Base-by-base conservation (phyloP, 2,329 filamentous ascomycete species). In the Fusarium xylarioides region DNA sequence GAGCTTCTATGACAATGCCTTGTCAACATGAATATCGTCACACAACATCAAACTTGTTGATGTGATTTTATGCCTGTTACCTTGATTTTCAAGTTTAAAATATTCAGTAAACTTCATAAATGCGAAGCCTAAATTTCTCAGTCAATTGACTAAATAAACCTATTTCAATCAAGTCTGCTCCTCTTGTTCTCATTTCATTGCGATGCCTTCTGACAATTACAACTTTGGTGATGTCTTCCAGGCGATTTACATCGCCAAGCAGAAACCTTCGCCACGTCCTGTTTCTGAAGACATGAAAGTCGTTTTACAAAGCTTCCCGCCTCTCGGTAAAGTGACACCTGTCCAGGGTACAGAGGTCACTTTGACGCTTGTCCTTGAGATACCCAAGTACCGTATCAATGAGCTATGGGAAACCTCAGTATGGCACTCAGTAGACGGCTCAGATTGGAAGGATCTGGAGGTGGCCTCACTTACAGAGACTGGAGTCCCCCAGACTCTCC, bases 271-370 rank as follows among this genome's bases (percentile, higher is more conserved):
- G 43, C 79, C 79, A 32, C 62, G 68, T 32, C 58, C 70, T 35
- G 63, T 79, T 50, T 9, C 75, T 44, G 76, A 80, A 58, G 71
- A 67, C 4, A 86, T 85, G 82, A 80, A 80, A 11, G 78, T 81
- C 40, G 75, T 78, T 18, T 73, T 88, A 23, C 84, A 84, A 28
- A 86, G 85, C 67, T 91, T 90, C 77, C 95, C 95, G 18, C 90
- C 94, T 2, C 82, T 97, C 57, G 93, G 91, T 4, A 93, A 95
- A 79, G 87, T 93, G 30, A 95, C 93, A 4, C 86, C 89, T 54
- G 78, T 93, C 26, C 81, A 84, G 32, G 78, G 80, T 26, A 77
- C 78, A 5, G 74, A 87, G 77, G 84, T 92, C 43, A 79, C 80
- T 2, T 91, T 98, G 74, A 91, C 88, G 1, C 91, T 92, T 11